Conservation (phyloP, 2,329 filamentous ascomycete species). For the Pseudogymnoascus sp. region DNA sequence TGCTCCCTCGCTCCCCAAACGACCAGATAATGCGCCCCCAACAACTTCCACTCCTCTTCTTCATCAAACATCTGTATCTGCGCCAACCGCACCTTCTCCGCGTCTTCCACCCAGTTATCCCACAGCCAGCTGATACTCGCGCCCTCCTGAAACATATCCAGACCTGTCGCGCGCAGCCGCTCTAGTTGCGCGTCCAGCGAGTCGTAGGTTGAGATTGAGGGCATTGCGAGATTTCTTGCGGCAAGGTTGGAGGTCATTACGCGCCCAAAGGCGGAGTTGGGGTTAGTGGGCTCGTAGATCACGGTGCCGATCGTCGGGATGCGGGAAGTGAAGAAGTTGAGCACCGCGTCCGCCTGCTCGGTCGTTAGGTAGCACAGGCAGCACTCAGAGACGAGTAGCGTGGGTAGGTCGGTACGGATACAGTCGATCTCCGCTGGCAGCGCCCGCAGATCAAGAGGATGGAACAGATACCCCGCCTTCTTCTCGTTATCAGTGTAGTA, state of each 20-base stretch:
- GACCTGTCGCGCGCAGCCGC: constrained; percentile 59
- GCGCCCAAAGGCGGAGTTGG: constrained; percentile 76
- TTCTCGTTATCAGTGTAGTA: neutral
- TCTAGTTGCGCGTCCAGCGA: constrained; percentile 59
- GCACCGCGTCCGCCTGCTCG: constrained; percentile 51
- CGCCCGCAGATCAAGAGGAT: constrained; percentile 32
- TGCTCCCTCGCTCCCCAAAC: constrained; percentile 67
- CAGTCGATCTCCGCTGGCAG: constrained; percentile 32
- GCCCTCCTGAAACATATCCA: constrained; percentile 47
- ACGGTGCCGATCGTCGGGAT: constrained; percentile 50
- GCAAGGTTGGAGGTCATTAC: constrained; percentile 91
- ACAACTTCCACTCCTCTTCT: constrained; percentile 83
- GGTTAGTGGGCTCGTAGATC: constrained; percentile 82
- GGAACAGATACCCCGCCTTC: constrained; percentile 36
- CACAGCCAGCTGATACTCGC: constrained; percentile 63
- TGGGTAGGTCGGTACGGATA: constrained; percentile 56
- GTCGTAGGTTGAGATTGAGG: constrained; percentile 68
- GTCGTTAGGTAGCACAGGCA: constrained; percentile 83
- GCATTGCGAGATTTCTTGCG: constrained; percentile 71
- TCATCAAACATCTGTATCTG: constrained; percentile 83
- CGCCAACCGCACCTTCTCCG: constrained; percentile 74
- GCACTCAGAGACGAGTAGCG: constrained; percentile 86
- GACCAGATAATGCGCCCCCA: constrained; percentile 84
- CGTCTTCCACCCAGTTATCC: constrained; percentile 59
- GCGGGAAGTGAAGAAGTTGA: constrained; percentile 54